phyloP scores from a whole-genome alignment of 148 eudicot species.

The Persicaria tinctoria region DNA sequence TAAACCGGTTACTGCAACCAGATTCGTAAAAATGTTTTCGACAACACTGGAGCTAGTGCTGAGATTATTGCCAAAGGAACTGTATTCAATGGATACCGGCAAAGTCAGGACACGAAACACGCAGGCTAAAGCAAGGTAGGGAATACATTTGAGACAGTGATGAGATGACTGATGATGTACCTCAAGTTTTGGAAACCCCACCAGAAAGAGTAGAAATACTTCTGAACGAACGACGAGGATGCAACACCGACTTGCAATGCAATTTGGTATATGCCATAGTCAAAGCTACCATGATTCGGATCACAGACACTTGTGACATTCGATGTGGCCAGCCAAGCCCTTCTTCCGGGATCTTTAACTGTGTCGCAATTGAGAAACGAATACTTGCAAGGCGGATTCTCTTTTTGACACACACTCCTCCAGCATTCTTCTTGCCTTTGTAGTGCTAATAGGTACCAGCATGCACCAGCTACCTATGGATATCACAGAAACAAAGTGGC shows the following conservation, averaged over 20 bases:
- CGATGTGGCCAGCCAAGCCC: constrained; percentile 5
- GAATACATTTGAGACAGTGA: neutral
- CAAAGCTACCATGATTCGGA: constrained; percentile 11
- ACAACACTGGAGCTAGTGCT: constrained; percentile 39
- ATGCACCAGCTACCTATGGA: constrained; percentile 17
- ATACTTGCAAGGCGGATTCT: neutral
- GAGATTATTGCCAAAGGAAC: constrained; percentile 52
- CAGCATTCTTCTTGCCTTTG: constrained; percentile 22
- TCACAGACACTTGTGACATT: constrained; percentile 16
- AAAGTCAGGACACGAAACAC: neutral
- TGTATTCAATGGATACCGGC: constrained; percentile 18
- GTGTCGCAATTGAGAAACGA: constrained; percentile 12
- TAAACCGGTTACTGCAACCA: constrained; percentile 36
- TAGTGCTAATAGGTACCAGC: constrained; percentile 22
- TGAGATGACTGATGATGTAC: constrained; percentile 15
- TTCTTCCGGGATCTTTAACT: constrained; percentile 4
- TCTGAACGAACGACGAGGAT: constrained; percentile 36
- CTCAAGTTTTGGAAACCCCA: constrained; percentile 52
- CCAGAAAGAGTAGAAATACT: constrained; percentile 49
- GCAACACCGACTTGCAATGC: constrained; percentile 27
- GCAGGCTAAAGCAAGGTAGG: neutral
- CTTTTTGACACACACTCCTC: constrained; percentile 15
- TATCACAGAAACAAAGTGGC: neutral
- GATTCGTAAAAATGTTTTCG: constrained; percentile 41
- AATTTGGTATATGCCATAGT: constrained; percentile 26